These are phyloP conservation scores for Metarhizium sp. DNA, from an alignment of 2,329 filamentous ascomycete genomes.

Conservation along the genomic window DNA sequence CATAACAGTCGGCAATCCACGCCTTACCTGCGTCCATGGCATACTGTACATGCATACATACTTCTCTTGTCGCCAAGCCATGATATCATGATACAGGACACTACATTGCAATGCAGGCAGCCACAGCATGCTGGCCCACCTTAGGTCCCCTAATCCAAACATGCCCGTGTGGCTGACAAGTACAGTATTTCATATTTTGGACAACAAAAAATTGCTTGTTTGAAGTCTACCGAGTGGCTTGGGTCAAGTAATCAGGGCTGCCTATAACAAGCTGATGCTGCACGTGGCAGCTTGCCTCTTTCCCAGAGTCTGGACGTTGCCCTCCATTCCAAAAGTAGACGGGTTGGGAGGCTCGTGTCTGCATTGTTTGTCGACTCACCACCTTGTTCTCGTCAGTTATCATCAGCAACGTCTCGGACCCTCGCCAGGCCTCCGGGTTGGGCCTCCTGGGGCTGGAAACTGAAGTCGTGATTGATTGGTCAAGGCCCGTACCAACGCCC, in stretches of 20 bases:
- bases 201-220: background rate
- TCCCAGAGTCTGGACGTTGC: background rate
- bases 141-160: background rate
- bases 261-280: background rate
- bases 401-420: background rate
- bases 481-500: background rate
- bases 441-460: background rate
- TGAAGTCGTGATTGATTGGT: background rate
- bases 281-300: background rate
- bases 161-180: background rate
- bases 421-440: background rate
- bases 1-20: background rate
- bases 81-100: slow-evolving; percentile 24
- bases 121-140: background rate
- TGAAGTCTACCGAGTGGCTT: background rate
- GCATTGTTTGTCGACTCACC: background rate
- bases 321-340: background rate
- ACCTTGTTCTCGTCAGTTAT: background rate
- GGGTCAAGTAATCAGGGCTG: background rate
- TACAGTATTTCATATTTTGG: too few species aligned
- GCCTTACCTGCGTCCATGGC: background rate
- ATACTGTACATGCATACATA: too few species aligned
- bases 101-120: background rate
- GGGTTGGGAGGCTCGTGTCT: slow-evolving; percentile 6
- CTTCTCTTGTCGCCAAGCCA: slow-evolving; percentile 5